phyloP scores from a whole-genome alignment of 2,329 filamentous ascomycete genomes.

The Paradendryphiella salina region DNA sequence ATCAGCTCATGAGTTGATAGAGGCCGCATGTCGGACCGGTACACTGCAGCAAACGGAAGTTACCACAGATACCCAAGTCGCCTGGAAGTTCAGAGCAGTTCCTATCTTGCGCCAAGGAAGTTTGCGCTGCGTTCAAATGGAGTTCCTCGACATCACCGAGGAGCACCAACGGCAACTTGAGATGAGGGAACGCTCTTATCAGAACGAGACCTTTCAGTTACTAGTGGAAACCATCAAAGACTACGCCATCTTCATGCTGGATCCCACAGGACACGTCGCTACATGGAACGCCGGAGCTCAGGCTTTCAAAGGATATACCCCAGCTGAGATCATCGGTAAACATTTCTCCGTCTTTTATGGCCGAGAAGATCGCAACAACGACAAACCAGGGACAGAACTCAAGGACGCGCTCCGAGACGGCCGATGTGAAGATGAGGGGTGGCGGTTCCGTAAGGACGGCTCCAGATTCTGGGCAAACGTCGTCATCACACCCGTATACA shows the following conservation, averaged over 20 bases:
- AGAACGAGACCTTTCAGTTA: conserved; percentile 62
- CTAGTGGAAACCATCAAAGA: conserved; percentile 64
- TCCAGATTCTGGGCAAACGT: conserved; percentile 63
- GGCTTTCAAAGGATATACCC: conserved; percentile 59
- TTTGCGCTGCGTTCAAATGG: conserved; percentile 51
- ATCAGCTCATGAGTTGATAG: conserved; percentile 45
- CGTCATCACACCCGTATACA: conserved; percentile 61
- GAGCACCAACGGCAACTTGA: conserved; percentile 42
- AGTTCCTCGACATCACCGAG: conserved; percentile 47
- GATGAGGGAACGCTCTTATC: conserved; percentile 51
- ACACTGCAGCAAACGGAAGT: conserved; percentile 44
- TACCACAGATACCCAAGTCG: conserved; percentile 26
- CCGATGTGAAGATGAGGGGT: conserved; percentile 62
- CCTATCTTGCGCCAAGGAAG: conserved; percentile 50
- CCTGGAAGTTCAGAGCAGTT: conserved; percentile 47
- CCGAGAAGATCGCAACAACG: conserved; percentile 53
- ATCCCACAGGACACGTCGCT: conserved; percentile 58
- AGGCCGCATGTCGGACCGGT: conserved; percentile 44
- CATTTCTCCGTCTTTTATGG: conserved; percentile 64
- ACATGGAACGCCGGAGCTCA: conserved; percentile 63
- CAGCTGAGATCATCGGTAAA: conserved; percentile 59
- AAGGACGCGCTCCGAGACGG: conserved; percentile 59
- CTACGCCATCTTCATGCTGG: conserved; percentile 66
- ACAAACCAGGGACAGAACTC: conserved; percentile 59
- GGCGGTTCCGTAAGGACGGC: conserved; percentile 63